Conservation (phyloP, 208 protist species). For the Leishmania aethiopica region DNA sequence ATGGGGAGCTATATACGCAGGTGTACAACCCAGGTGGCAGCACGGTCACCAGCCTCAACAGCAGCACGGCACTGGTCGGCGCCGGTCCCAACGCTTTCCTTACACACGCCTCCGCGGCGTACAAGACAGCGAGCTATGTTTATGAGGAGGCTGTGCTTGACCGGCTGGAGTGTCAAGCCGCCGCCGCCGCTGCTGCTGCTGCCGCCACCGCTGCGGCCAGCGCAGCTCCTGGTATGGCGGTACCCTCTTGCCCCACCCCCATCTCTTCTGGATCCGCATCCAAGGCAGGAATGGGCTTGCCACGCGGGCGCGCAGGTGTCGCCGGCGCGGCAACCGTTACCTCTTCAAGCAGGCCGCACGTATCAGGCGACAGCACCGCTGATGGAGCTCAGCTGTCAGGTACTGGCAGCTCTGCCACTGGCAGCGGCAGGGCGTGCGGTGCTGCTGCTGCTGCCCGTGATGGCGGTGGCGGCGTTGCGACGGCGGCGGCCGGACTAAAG, state of each 20-base stretch:
- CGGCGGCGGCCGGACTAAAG: not conserved
- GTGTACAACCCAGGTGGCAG: conserved; percentile 51
- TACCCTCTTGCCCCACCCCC: not conserved
- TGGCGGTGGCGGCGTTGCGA: not conserved
- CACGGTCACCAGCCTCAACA: conserved; percentile 36
- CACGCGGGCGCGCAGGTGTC: not conserved
- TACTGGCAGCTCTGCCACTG: conserved; percentile 3
- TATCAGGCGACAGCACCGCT: not conserved
- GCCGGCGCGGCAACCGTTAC: not conserved
- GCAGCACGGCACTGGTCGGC: conserved; percentile 34
- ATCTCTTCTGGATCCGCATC: not conserved
- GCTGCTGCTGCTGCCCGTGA: not conserved
- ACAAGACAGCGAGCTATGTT: conserved; percentile 7
- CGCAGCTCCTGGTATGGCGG: not conserved
- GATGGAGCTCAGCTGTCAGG: not conserved
- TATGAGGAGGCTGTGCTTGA: conserved; percentile 16
- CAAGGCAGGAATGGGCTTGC: not conserved
- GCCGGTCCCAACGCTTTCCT: conserved; percentile 65
- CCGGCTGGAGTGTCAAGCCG: conserved; percentile 19
- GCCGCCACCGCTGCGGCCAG: not conserved
- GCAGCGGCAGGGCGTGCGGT: not conserved
- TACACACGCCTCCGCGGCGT: conserved; percentile 4
- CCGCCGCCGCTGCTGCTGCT: not conserved
- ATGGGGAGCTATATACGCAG: conserved; percentile 71
- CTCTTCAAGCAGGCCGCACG: not conserved